Base-by-base conservation (phyloP, 2,329 filamentous ascomycete species). In the Microascus cirrosus region DNA sequence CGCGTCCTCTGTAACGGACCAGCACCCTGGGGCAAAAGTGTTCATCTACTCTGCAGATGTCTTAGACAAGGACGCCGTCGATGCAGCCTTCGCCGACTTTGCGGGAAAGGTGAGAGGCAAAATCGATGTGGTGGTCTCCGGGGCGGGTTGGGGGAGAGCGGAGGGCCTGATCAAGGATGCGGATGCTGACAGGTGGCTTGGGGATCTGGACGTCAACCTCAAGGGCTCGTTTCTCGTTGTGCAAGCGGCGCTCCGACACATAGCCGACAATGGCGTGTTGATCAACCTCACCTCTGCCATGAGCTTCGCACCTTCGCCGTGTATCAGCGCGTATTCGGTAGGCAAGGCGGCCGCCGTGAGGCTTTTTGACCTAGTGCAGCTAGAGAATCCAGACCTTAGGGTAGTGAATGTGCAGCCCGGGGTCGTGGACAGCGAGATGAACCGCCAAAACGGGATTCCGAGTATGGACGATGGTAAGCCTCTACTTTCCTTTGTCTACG, bases 361-460 rank as follows among this genome's bases (percentile, higher is more conserved):
- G 59, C 60, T 77, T 13, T 70, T 76, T 54, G 73, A 78, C 56
- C 71, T 68, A 54, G 62, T 78, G 22, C 68, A 67, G 1, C 61
- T 64, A 3, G 75, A 76, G 56, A 72, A 76, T 59, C 71, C 70
- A 0, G 61, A 63, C 3, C 53, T 77, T 11, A 65, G 67, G 11
- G 69, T 77, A 0, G 65, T 72, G 13, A 71, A 74, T 34, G 63
- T 77, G 18, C 75, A 78, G 28, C 76, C 77, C 0, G 76, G 75
- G 1, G 57, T 65, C 59, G 67, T 72, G 2, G 67, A 68, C 13
- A 71, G 69, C 2, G 65, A 61, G 12, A 66, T 69, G 57, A 63
- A 13, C 8, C 59, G 0, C 55, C 25, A 54, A n/a, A 34, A 48
- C 56, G 28, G 48, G 36, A 18, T 18, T 58, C 20, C 45, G 42